Evolutionary conservation across 192 early-diverging fungal genomes (phyloP).

Genomic region (Spizellomyces punctatus): DNA sequence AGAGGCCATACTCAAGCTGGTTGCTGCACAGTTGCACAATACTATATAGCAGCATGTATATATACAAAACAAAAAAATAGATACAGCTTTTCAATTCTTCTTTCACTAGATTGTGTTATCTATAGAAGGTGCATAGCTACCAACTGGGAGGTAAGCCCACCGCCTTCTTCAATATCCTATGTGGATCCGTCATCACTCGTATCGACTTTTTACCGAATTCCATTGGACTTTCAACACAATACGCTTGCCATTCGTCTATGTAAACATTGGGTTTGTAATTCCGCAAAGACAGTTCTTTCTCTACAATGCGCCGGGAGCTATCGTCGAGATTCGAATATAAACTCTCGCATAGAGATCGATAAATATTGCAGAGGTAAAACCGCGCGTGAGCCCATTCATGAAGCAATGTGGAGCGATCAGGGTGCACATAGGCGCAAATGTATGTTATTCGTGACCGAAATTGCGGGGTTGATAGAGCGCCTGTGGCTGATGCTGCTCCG

Average conservation of each 20-base stretch:
- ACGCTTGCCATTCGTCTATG: conserved; percentile 62
- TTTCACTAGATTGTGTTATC: no score
- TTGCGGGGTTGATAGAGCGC: not conserved
- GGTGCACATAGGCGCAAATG: conserved; percentile 39
- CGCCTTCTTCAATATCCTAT: conserved; percentile 24
- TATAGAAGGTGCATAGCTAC: not conserved
- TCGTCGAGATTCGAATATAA: conserved; percentile 28
- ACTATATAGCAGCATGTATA: not conserved
- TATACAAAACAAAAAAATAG: not conserved
- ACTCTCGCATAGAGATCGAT: conserved; percentile 22
- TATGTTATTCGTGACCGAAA: conserved; percentile 22
- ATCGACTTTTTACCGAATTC: conserved; percentile 54
- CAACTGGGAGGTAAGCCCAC: conserved; percentile 20
- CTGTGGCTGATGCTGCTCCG: not conserved
- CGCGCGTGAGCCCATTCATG: conserved; percentile 58
- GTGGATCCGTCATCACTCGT: conserved; percentile 13
- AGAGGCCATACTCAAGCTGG: conserved; percentile 59
- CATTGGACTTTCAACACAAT: conserved; percentile 46
- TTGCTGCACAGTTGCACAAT: conserved; percentile 36
- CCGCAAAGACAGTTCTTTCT: conserved; percentile 47
- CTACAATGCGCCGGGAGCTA: conserved; percentile 17
- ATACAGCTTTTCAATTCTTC: no score
- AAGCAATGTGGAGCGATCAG: conserved; percentile 46
- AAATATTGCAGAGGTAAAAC: conserved; percentile 33
- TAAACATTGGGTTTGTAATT: conserved; percentile 41